phyloP scores from a whole-genome alignment of 306 rosid species.

The Carpinus viminea region DNA sequence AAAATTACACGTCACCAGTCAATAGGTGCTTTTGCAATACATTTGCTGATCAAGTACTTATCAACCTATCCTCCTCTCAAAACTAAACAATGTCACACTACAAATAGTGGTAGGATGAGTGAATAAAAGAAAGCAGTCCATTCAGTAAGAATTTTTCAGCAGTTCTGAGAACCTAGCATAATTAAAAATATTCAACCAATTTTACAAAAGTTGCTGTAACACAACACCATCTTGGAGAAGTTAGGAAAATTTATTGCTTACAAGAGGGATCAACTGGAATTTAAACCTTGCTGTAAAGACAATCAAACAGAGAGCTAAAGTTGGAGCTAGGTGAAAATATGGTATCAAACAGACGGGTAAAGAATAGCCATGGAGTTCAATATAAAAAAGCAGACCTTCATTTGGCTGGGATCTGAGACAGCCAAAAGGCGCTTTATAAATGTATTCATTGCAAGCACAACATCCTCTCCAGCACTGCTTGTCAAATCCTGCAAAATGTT shows the following conservation, averaged over 20 bases:
- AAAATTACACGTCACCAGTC: not conserved
- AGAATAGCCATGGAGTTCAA: constrained; percentile 9
- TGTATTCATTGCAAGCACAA: constrained; percentile 86
- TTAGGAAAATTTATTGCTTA: not conserved
- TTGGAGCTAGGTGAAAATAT: not conserved
- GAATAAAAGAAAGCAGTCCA: not conserved
- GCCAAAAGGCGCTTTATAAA: constrained; percentile 95
- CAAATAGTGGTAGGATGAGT: not conserved
- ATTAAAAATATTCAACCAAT: not conserved
- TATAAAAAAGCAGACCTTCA: constrained; percentile 63
- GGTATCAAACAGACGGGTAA: constrained; percentile 2
- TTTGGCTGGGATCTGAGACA: constrained; percentile 84
- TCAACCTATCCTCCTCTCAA: not conserved
- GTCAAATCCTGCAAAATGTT: constrained; percentile 69
- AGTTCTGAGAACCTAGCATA: not conserved
- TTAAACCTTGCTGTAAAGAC: not conserved
- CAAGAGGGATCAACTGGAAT: constrained; percentile 1
- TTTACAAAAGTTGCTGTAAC: not conserved
- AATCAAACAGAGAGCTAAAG: not conserved
- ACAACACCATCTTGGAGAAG: not conserved
- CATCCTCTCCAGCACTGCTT: constrained; percentile 95
- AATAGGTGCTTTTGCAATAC: not conserved
- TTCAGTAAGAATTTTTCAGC: not conserved
- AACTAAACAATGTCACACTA: not conserved
- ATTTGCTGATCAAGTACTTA: not conserved